Evolutionary conservation across 164 flowering plant species (phyloP).

Genomic region (Paratinospora sagittata): DNA sequence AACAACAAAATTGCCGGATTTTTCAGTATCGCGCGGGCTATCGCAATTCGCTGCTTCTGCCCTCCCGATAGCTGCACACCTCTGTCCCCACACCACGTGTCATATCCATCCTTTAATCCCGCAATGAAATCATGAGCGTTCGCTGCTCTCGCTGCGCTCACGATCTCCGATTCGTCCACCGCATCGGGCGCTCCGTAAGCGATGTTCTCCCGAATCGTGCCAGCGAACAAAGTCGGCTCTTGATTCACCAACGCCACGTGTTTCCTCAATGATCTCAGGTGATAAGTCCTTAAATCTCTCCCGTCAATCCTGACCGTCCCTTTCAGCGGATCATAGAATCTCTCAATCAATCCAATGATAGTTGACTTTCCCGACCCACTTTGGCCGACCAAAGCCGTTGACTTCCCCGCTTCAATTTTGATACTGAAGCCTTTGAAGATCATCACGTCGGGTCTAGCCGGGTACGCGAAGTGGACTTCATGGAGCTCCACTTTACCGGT

Average conservation of each 20-base stretch:
- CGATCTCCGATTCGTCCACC: conserved; percentile 27
- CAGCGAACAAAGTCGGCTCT: conserved; percentile 39
- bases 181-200: conserved; percentile 27
- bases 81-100: conserved; percentile 39
- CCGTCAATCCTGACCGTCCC: conserved; percentile 38
- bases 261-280: conserved; percentile 30
- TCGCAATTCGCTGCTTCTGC: conserved; percentile 44
- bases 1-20: conserved; percentile 30
- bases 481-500: too few relatives aligned
- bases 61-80: conserved; percentile 48
- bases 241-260: conserved; percentile 41
- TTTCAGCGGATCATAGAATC: conserved; percentile 38
- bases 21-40: conserved; percentile 38
- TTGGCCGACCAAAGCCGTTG: conserved; percentile 48
- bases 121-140: conserved; percentile 43
- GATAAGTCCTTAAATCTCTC: conserved; percentile 25
- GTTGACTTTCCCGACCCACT: conserved; percentile 50
- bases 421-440: too few relatives aligned
- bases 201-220: conserved; percentile 38
- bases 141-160: conserved; percentile 32
- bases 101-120: conserved; percentile 34
- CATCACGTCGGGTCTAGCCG: too few relatives aligned
- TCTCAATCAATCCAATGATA: conserved; percentile 35
- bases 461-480: too few relatives aligned
- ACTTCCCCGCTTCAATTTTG: conserved; percentile 38